Conservation (phyloP, 2,329 filamentous ascomycete genomes). For the Pseudogymnoascus sp. region DNA sequence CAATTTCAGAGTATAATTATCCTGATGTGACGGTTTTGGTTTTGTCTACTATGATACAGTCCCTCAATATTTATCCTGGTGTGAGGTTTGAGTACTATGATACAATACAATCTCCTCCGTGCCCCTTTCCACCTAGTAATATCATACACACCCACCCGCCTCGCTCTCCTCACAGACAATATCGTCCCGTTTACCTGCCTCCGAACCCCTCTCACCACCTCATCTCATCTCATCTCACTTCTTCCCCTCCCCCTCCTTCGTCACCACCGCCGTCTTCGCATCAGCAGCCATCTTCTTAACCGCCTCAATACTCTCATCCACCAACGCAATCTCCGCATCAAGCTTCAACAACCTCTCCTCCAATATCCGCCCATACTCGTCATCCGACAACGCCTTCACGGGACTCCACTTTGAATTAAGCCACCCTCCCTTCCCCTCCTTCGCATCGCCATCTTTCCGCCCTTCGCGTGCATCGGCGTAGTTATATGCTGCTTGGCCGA, state of each 20-base stretch:
- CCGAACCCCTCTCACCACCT: neutral
- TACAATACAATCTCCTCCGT: neutral
- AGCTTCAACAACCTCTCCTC: conserved; percentile 62
- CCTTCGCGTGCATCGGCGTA: conserved; percentile 35
- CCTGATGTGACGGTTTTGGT: neutral
- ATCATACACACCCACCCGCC: neutral
- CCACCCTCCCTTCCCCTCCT: conserved; percentile 33
- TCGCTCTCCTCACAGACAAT: neutral
- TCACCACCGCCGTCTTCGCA: neutral
- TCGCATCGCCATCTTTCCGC: conserved; percentile 14
- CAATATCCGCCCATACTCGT: conserved; percentile 65
- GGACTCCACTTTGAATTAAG: conserved; percentile 62
- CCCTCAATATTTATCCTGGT: neutral
- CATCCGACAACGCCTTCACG: conserved; percentile 59
- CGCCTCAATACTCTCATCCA: conserved; percentile 65
- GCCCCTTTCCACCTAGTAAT: neutral
- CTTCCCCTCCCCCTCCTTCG: neutral
- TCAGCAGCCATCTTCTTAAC: neutral
- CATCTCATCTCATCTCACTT: too few species aligned
- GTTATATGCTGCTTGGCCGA: conserved; percentile 50
- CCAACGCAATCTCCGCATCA: conserved; percentile 68
- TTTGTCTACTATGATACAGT: neutral
- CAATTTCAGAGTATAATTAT: neutral
- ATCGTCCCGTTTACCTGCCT: neutral
- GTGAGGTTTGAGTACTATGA: neutral